Percentiles rank a stretch among this genome's conserved stretches.
phyloP scores from a whole-genome alignment of 106 monocot genomes.

The Amphibolis antarctica region DNA sequence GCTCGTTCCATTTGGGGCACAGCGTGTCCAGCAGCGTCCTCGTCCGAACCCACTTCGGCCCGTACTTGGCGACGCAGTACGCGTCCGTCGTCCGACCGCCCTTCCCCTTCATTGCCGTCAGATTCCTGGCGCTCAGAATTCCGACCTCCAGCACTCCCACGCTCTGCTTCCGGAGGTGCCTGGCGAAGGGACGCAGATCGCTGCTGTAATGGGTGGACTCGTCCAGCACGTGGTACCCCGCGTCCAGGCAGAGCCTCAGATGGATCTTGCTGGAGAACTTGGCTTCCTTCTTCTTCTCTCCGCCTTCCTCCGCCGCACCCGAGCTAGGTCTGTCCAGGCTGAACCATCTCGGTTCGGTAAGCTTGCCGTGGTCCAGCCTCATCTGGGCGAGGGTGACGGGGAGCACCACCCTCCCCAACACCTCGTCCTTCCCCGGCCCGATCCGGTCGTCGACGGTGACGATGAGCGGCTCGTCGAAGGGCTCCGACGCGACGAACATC shows the following conservation, averaged over 20 bases:
- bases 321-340: constrained; percentile 30
- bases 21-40: constrained; percentile 19
- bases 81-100: constrained; percentile 12
- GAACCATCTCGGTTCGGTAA: constrained; percentile 46
- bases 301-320: constrained; percentile 4
- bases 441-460: constrained; percentile 61
- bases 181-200: constrained; percentile 60
- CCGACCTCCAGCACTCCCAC: constrained; percentile 37
- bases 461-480: constrained; percentile 73
- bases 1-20: constrained; percentile 23
- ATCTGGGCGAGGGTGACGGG: constrained; percentile 26
- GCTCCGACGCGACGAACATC: constrained; percentile 74
- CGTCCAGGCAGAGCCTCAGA: constrained; percentile 50
- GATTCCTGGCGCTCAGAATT: constrained; percentile 24
- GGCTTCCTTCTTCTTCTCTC: constrained; percentile 30
- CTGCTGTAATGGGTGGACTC: constrained; percentile 84
- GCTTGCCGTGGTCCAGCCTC: constrained; percentile 43
- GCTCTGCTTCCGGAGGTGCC: constrained; percentile 29
- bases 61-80: constrained; percentile 29
- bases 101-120: constrained; percentile 26
- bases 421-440: constrained; percentile 41
- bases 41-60: constrained; percentile 24
- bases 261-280: constrained; percentile 89
- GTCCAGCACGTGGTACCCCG: constrained; percentile 88
- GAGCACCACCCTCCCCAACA: constrained; percentile 41